phyloP scores from a whole-genome alignment of 208 protist genomes.

The Trypanosoma melophagium region DNA sequence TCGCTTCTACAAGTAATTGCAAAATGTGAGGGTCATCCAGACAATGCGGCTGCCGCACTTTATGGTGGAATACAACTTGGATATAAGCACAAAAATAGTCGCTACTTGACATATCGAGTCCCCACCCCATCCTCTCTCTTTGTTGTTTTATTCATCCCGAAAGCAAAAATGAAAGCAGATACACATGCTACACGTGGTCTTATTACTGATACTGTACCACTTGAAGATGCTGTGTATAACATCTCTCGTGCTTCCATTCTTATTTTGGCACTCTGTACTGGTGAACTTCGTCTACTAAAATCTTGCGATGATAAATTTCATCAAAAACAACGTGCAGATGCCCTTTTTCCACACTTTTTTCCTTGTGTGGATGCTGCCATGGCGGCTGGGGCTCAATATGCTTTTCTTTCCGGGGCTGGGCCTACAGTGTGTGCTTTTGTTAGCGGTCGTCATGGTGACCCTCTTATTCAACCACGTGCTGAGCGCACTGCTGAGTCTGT shows the following conservation, averaged over 20 bases:
- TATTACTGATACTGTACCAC: conserved; percentile 58
- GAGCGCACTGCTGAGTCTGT: conserved; percentile 67
- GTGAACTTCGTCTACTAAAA: conserved; percentile 64
- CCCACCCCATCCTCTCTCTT: conserved; percentile 72
- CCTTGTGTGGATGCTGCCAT: conserved; percentile 60
- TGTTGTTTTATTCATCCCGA: conserved; percentile 88
- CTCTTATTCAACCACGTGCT: conserved; percentile 43
- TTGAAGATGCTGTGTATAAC: conserved; percentile 90
- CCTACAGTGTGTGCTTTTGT: conserved; percentile 82
- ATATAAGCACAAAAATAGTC: conserved; percentile 36
- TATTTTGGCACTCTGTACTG: conserved; percentile 75
- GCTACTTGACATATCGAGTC: conserved; percentile 73
- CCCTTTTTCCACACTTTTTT: conserved; percentile 80
- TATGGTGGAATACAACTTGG: conserved; percentile 93
- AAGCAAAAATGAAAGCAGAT: conserved; percentile 85
- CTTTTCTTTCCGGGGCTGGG: conserved; percentile 79
- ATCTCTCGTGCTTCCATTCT: conserved; percentile 87
- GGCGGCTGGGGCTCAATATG: conserved; percentile 65
- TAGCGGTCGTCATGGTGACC: conserved; percentile 53
- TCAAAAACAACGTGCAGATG: conserved; percentile 71
- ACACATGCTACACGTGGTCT: conserved; percentile 84
- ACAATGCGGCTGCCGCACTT: conserved; percentile 92
- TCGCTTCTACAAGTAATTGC: conserved; percentile 81
- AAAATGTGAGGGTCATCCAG: conserved; percentile 89
- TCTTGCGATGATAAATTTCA: conserved; percentile 81